Percentiles rank a stretch among this genome's conserved stretches.
These are phyloP conservation scores for Maudiozyma bulderi DNA, from an alignment of 805 yeast genomes.

Conservation along the genomic window DNA sequence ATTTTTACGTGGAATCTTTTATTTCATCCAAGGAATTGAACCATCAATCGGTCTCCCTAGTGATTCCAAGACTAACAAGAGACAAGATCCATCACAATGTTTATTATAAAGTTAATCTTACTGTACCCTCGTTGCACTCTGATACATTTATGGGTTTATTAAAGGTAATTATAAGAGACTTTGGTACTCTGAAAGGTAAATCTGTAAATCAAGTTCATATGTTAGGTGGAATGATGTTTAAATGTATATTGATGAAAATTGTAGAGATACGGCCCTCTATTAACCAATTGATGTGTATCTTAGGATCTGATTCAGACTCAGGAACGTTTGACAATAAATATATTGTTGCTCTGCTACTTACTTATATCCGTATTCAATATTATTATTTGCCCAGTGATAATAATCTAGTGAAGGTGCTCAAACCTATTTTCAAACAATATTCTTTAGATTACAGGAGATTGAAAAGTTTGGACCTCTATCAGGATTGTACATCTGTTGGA, in stretches of 20 bases:
- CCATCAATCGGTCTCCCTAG: slow-evolving; percentile 26
- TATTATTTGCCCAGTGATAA: slow-evolving; percentile 26
- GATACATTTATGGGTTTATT: slow-evolving; percentile 19
- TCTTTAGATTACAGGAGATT: slow-evolving; percentile 63
- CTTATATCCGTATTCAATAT: slow-evolving; percentile 46
- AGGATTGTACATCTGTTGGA: slow-evolving; percentile 27
- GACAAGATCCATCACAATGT: slow-evolving; percentile 23
- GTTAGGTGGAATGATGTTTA: slow-evolving; percentile 28
- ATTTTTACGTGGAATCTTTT: slow-evolving; percentile 24
- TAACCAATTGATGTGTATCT: slow-evolving; percentile 17
- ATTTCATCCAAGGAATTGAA: slow-evolving; percentile 24
- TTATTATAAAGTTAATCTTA: slow-evolving; percentile 25
- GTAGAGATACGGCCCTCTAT: slow-evolving; percentile 62
- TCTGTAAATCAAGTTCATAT: slow-evolving; percentile 11
- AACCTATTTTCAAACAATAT: slow-evolving; percentile 43
- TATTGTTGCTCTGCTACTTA: slow-evolving; percentile 39
- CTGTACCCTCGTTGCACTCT: slow-evolving; percentile 20
- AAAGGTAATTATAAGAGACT: slow-evolving; percentile 17
- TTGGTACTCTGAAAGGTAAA: slow-evolving; percentile 17
- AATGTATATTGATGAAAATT: slow-evolving; percentile 64
- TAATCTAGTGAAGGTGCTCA: slow-evolving; percentile 39
- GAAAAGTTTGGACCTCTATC: slow-evolving; percentile 34
- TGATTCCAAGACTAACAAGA: slow-evolving; percentile 26
- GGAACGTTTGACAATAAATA: slow-evolving; percentile 55
- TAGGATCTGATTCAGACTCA: slow-evolving; percentile 46